These are phyloP conservation scores for Cytospora mali DNA, from an alignment of 2,329 filamentous ascomycete species.

Conservation along the genomic window DNA sequence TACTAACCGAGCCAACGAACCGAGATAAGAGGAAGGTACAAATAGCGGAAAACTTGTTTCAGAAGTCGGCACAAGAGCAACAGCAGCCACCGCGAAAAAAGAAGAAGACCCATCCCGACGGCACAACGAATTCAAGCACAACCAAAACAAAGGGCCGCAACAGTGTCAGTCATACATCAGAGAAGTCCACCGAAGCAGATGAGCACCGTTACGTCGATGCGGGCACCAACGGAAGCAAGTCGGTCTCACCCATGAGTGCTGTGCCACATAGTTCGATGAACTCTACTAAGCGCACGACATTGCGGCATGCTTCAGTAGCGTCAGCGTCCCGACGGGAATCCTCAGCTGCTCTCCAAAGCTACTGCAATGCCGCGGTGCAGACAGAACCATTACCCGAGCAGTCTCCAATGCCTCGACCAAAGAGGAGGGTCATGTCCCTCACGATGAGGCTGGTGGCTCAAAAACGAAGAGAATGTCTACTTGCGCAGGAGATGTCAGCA, in stretches of 20 bases:
- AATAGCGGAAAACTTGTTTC: conserved; percentile 66
- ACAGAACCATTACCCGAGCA: conserved; percentile 51
- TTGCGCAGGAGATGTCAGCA: conserved; percentile 36
- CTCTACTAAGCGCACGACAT: conserved; percentile 34
- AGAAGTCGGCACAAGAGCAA: conserved; percentile 62
- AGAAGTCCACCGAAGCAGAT: conserved; percentile 38
- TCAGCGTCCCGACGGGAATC: conserved; percentile 44
- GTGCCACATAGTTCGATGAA: conserved; percentile 42
- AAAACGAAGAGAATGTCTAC: conserved; percentile 32
- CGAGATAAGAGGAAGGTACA: conserved; percentile 69
- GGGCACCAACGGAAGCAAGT: conserved; percentile 56
- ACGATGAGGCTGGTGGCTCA: conserved; percentile 44
- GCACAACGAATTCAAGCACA: conserved; percentile 39
- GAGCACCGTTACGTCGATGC: conserved; percentile 54
- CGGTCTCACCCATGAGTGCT: conserved; percentile 51
- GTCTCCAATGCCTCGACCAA: conserved; percentile 40
- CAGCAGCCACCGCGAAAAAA: conserved; percentile 53
- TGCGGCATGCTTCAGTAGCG: conserved; percentile 37
- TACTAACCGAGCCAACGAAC: conserved; percentile 66
- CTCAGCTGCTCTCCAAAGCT: conserved; percentile 44
- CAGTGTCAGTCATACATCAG: conserved; percentile 30
- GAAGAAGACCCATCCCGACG: conserved; percentile 65
- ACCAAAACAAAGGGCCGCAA: conserved; percentile 34
- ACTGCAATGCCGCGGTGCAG: conserved; percentile 55
- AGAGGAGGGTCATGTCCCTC: conserved; percentile 55